A percentile compares a stretch with the other conserved stretches of the same genome.
These are phyloP conservation scores for Aureobasidium sp. DNA, from an alignment of 2,329 filamentous ascomycete species.

Conservation along the genomic window DNA sequence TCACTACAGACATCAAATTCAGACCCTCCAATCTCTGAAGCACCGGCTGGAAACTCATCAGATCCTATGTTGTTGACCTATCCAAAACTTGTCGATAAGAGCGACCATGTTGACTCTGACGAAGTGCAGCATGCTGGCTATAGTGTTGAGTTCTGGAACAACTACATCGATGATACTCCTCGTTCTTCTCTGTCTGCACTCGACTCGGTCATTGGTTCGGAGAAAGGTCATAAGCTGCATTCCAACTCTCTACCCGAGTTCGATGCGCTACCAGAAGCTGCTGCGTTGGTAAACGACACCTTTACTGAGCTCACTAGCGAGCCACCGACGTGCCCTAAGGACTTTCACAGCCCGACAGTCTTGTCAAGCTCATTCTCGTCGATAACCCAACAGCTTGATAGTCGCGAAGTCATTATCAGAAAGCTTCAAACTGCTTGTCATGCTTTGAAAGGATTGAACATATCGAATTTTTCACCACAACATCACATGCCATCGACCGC, in stretches of 20 bases:
- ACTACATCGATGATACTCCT: constrained; percentile 25
- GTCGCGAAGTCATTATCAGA: constrained; percentile 4
- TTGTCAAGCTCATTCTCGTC: background rate
- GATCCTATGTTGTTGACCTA: background rate
- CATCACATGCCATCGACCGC: background rate
- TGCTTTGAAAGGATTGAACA: constrained; percentile 11
- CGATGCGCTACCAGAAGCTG: background rate
- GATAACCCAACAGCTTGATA: constrained; percentile 5
- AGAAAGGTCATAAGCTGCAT: background rate
- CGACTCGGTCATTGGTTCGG: background rate
- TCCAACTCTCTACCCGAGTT: background rate
- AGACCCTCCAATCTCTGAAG: background rate
- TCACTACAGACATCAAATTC: constrained; percentile 19
- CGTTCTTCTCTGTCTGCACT: constrained; percentile 5
- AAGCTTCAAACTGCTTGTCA: constrained; percentile 16
- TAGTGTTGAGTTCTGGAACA: constrained; percentile 28
- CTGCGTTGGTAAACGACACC: background rate
- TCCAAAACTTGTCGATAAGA: background rate
- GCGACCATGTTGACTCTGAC: constrained; percentile 14
- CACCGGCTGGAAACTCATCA: constrained; percentile 10
- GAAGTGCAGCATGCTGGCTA: constrained; percentile 17
- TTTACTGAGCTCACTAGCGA: constrained; percentile 1
- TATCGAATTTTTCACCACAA: background rate
- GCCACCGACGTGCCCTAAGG: background rate
- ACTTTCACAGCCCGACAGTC: background rate